Conservation (phyloP, 2,329 filamentous ascomycete species). For the Exophiala alcalophila region DNA sequence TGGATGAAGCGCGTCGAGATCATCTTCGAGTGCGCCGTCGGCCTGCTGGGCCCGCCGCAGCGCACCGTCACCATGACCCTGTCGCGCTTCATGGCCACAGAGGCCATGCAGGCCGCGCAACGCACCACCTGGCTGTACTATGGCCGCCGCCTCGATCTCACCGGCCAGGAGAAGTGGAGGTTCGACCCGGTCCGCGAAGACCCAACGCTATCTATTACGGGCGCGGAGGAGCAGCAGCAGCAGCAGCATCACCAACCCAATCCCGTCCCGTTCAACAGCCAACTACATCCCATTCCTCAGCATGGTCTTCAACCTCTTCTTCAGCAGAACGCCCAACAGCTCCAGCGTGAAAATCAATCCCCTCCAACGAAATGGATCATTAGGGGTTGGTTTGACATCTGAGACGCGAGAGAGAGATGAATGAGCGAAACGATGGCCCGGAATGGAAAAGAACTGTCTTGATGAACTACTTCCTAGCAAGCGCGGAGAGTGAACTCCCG, state of each 20-base stretch:
- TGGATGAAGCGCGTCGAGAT: conserved; percentile 23
- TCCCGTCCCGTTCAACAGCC: not conserved
- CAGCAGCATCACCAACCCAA: not conserved
- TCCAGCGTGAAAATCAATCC: too few relatives aligned
- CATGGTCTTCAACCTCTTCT: not conserved
- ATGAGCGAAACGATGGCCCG: not conserved
- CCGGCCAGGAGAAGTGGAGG: conserved; percentile 15
- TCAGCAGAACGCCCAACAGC: not conserved
- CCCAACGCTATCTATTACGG: too few relatives aligned
- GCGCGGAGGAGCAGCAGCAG: too few relatives aligned
- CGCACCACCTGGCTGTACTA: conserved; percentile 15
- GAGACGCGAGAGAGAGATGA: not conserved
- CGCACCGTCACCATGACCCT: conserved; percentile 2
- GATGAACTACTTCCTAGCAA: too few relatives aligned
- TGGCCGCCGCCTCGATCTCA: conserved; percentile 13
- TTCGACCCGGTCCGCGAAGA: too few relatives aligned
- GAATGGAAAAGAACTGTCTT: not conserved
- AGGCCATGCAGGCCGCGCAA: conserved; percentile 8
- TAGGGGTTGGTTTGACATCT: conserved; percentile 13
- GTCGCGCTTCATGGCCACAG: conserved; percentile 5
- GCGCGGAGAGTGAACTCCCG: too few relatives aligned
- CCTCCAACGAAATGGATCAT: conserved; percentile 9
- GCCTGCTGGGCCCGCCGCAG: not conserved
- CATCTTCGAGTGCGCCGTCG: conserved; percentile 1
- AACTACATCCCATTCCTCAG: not conserved